Evolutionary conservation across 306 rosid species (phyloP).

Genomic region (Castanopsis chinensis): DNA sequence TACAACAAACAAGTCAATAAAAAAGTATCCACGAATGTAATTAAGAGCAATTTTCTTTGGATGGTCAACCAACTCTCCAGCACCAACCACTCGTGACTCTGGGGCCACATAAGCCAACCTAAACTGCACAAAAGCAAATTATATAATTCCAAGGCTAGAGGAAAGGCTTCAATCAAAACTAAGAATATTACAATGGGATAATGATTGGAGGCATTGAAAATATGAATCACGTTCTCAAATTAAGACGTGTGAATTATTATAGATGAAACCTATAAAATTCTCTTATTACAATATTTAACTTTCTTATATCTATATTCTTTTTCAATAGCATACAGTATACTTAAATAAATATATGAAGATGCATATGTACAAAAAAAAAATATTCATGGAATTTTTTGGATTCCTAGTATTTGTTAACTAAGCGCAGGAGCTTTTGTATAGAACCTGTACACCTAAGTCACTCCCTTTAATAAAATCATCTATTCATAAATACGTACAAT

Average conservation of each 20-base stretch:
- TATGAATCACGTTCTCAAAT: neutral
- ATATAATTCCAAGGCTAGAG: neutral
- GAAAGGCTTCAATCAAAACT: conserved; percentile 10
- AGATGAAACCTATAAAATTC: neutral
- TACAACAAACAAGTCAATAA: conserved; percentile 57
- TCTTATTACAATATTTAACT: neutral
- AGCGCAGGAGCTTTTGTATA: no score
- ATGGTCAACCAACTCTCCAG: conserved; percentile 81
- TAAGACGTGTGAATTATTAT: neutral
- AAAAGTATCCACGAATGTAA: conserved; percentile 55
- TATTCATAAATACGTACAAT: neutral
- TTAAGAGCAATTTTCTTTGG: conserved; percentile 67
- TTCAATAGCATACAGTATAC: neutral
- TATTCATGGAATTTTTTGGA: no score
- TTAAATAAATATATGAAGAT: neutral
- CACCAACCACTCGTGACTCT: conserved; percentile 80
- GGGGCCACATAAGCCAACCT: conserved; percentile 89
- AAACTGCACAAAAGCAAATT: conserved; percentile 50
- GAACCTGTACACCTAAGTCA: no score
- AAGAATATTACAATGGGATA: neutral
- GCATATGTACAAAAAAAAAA: neutral
- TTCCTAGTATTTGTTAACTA: no score
- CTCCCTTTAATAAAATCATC: no score
- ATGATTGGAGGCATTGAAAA: neutral
- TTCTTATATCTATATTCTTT: neutral